Conservation (phyloP, 345 rosid species). For the Hibiscus mutabilis region DNA sequence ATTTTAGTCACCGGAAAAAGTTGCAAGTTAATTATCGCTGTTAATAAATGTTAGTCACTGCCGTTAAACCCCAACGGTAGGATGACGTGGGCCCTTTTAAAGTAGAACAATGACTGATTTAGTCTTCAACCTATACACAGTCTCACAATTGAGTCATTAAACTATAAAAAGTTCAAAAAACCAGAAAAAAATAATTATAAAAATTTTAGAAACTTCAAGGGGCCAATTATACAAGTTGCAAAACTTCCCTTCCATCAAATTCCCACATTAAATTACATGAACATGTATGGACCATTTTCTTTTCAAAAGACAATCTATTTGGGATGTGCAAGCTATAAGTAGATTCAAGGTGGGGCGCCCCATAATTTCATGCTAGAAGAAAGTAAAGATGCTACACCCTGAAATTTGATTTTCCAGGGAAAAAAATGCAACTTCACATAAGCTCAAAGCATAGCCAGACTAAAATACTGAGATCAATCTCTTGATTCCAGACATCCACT, state of each 20-base stretch:
- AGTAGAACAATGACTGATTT: too few species aligned
- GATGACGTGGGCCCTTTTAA: too few species aligned
- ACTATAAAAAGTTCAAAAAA: too few species aligned
- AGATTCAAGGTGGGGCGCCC: background rate
- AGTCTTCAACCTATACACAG: too few species aligned
- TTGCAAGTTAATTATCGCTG: too few species aligned
- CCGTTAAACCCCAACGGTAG: too few species aligned
- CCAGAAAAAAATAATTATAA: too few species aligned
- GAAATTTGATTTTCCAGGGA: background rate
- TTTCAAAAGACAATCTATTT: background rate
- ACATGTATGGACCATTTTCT: background rate
- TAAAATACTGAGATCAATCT: background rate
- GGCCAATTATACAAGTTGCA: too few species aligned
- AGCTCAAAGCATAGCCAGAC: background rate
- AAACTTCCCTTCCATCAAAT: background rate
- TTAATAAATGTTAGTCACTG: too few species aligned
- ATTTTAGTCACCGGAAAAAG: too few species aligned
- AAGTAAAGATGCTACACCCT: background rate
- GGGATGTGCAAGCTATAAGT: background rate
- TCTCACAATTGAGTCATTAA: too few species aligned
- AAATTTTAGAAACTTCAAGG: too few species aligned
- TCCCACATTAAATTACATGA: background rate
- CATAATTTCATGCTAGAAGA: background rate
- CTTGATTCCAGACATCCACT: background rate
- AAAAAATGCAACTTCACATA: background rate